A percentile compares a stretch with the other conserved stretches of the same genome.
These are phyloP conservation scores for Botrytis fragariae DNA, from an alignment of 2,329 filamentous ascomycete species.

Conservation along the genomic window DNA sequence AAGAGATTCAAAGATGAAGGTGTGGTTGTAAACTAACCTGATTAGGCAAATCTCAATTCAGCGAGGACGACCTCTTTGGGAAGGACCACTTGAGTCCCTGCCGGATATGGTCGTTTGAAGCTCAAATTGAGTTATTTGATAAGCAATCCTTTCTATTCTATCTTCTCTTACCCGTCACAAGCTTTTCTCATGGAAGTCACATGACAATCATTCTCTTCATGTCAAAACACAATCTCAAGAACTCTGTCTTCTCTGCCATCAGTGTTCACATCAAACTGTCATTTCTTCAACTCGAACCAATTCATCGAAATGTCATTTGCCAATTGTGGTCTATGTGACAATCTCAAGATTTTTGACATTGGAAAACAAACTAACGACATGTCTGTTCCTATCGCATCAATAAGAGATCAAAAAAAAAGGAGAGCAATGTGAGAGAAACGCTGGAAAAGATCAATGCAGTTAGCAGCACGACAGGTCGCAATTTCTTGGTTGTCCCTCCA, in stretches of 20 bases:
- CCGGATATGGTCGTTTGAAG: neutral
- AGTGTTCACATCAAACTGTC: neutral
- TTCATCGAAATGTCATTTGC: neutral
- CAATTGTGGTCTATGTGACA: accelerated
- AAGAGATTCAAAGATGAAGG: neutral
- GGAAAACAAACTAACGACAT: too few species aligned
- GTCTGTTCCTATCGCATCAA: neutral
- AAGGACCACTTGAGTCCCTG: neutral
- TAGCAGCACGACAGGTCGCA: too few species aligned
- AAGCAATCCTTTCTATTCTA: neutral
- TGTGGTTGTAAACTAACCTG: neutral
- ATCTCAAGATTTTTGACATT: too few species aligned
- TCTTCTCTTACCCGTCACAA: neutral
- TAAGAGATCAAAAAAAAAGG: too few species aligned
- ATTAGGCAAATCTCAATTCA: neutral
- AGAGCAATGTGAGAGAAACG: too few species aligned
- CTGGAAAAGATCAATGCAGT: too few species aligned
- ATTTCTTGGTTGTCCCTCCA: too few species aligned
- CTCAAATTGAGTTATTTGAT: neutral
- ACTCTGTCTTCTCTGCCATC: neutral
- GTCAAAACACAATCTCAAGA: neutral
- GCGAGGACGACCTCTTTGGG: neutral
- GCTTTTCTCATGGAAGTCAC: neutral
- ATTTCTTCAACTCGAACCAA: neutral
- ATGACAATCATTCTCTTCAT: neutral